Base-by-base conservation (phyloP, 176 grass and related monocot species). In the Bromus sterilis region DNA sequence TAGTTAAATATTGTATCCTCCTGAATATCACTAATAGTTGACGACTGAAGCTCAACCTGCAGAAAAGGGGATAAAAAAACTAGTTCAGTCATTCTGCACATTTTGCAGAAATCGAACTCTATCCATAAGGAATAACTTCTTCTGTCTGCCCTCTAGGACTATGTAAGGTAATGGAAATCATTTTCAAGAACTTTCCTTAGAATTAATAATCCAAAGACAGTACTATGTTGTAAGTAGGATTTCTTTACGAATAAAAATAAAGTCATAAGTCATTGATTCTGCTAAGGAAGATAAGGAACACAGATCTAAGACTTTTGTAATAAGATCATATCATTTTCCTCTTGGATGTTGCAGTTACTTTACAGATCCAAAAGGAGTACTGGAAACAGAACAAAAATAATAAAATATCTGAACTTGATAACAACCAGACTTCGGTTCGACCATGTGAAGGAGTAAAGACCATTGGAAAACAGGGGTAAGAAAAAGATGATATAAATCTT, bases 1-100 rank as follows among this genome's bases (percentile, higher is more conserved):
- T 94, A 98, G 85, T 93, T 94, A 83, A 98, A 98, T 89, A 94
- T 98, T 79, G 78, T 67, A 60, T 98, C 90, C 65, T 93, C 92
- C 32, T 78, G 57, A 51, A 42, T 78, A 79, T 93, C 83, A 71
- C 21, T 87, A 63, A 36, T 77, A 64, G 63, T 82, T 42, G 78
- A 83, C 63, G 75, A 68, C 43, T 86, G 91, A 86, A 97, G 89
- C 63, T 97, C 94, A 84, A 94, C 85, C 94, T 94, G 60, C 46
- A 83, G 28, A 69, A 81, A 35, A 31, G 23, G 21, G 36, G 13
- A 48, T 39, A 63, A 69, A 63, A 24, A 14, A 40, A 75, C 40
- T 39, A 56, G 30, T 70, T 37, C 14, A 58, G 43, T 71, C 11
- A 61, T 74, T 21, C 42, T 56, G 7, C 14, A 55, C 24, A 35